A percentile compares a stretch with the other conserved stretches of the same genome.
Evolutionary conservation across 2,329 filamentous ascomycete species (phyloP).

Genomic region (Thelonectria olida): DNA sequence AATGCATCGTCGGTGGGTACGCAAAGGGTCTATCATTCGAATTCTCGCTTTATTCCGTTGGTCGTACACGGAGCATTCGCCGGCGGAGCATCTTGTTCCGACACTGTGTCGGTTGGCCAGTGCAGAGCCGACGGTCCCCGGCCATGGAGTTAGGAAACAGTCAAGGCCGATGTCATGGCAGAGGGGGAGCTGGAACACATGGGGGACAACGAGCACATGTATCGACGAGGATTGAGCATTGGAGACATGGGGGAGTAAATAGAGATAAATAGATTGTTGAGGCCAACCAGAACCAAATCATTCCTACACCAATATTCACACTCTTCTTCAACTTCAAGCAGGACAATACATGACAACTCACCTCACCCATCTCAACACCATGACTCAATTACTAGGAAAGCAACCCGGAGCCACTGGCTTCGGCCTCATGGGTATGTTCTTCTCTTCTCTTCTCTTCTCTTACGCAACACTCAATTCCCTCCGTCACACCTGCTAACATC

Average conservation of each 20-base stretch:
- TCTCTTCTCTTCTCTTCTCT: too few species aligned
- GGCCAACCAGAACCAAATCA: not conserved
- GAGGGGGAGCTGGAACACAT: too few species aligned
- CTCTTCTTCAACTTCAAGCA: not conserved
- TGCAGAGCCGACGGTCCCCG: not conserved
- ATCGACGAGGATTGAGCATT: not conserved
- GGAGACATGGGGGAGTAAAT: not conserved
- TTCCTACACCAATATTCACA: not conserved
- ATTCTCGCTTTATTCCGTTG: not conserved
- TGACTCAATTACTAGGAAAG: slow-evolving; percentile 49
- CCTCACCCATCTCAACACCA: not conserved
- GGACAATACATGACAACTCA: too few species aligned
- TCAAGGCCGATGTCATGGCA: not conserved
- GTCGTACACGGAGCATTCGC: not conserved
- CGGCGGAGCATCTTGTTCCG: not conserved
- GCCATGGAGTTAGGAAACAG: not conserved
- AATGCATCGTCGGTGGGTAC: not conserved
- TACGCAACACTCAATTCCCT: not conserved
- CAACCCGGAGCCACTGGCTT: slow-evolving; percentile 61
- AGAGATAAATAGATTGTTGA: slow-evolving; percentile 4
- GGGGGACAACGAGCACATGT: not conserved
- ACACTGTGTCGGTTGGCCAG: not conserved
- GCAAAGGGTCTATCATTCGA: not conserved
- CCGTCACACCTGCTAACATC: slow-evolving; percentile 44
- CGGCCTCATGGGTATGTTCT: slow-evolving; percentile 62